A percentile compares a stretch with the other conserved stretches of the same genome.
Conservation (phyloP, 805 yeast species). For the Teunomyces barrocoloradensis region DNA sequence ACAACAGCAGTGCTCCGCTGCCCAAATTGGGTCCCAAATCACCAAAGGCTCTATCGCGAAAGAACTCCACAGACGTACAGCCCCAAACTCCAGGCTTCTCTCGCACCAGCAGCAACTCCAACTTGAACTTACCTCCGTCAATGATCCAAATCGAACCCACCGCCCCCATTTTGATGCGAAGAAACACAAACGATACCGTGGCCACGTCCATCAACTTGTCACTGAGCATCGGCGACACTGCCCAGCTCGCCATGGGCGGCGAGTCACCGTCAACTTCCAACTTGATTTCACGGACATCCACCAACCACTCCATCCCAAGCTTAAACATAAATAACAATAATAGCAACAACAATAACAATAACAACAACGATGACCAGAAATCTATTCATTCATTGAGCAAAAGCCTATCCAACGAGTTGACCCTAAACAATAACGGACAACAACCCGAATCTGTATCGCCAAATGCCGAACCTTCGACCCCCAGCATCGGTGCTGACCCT, state of each 20-base stretch:
- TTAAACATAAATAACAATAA: constrained; percentile 4
- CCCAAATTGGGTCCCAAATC: constrained; percentile 23
- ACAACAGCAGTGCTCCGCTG: constrained; percentile 14
- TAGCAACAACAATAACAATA: not conserved
- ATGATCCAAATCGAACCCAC: constrained; percentile 71
- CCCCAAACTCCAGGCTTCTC: constrained; percentile 1
- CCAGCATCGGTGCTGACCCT: not conserved
- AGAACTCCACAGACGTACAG: constrained; percentile 21
- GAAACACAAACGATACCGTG: constrained; percentile 42
- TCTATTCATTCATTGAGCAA: not conserved
- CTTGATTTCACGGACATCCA: constrained; percentile 17
- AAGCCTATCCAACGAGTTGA: constrained; percentile 3
- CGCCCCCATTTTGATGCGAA: constrained; percentile 64
- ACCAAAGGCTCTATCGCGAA: constrained; percentile 30
- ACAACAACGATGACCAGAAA: not conserved
- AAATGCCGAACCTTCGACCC: not conserved
- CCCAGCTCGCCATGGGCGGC: not conserved
- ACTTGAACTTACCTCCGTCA: constrained; percentile 54
- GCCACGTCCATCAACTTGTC: constrained; percentile 6
- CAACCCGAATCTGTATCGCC: not conserved
- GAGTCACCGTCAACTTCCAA: constrained; percentile 14
- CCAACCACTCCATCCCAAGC: constrained; percentile 21
- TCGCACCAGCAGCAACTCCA: constrained; percentile 8
- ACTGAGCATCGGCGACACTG: constrained; percentile 9
- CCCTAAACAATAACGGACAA: not conserved